phyloP scores from a whole-genome alignment of 106 monocot genomes.

The Apostasia shenzhenica region DNA sequence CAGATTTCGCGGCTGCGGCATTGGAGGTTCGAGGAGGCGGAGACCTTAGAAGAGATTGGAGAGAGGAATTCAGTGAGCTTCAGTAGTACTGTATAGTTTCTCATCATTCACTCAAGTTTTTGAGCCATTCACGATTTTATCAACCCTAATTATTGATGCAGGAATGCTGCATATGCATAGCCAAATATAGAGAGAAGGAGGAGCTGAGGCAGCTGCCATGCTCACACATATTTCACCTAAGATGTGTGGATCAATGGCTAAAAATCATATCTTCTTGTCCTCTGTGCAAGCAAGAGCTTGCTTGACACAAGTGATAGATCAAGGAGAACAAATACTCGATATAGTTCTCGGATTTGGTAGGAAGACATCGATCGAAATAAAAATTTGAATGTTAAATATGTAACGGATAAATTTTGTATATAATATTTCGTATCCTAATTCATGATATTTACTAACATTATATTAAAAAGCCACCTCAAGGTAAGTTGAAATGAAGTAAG shows the following conservation, averaged over 20 bases:
- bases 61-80: conserved; percentile 32
- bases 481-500: too few species aligned
- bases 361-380: too few species aligned
- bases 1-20: conserved; percentile 52
- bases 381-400: too few species aligned
- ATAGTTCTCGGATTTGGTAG: too few species aligned
- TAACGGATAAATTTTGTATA: too few species aligned
- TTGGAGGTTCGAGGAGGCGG: conserved; percentile 48
- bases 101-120: not conserved
- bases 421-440: too few species aligned
- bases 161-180: conserved; percentile 87
- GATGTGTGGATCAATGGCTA: conserved; percentile 83
- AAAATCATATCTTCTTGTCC: conserved; percentile 85
- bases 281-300: conserved; percentile 73
- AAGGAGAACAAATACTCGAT: too few species aligned
- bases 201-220: conserved; percentile 89
- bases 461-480: too few species aligned
- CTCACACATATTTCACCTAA: conserved; percentile 63
- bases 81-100: not conserved
- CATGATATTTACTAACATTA: too few species aligned
- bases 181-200: conserved; percentile 61
- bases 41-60: conserved; percentile 2
- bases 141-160: conserved; percentile 14
- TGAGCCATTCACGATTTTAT: not conserved
- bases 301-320: conserved; percentile 10